Evolutionary conservation across 148 eudicot genomes (phyloP), one percentile per base, ranked within the genome.

Genomic region (Drosera capensis): DNA sequence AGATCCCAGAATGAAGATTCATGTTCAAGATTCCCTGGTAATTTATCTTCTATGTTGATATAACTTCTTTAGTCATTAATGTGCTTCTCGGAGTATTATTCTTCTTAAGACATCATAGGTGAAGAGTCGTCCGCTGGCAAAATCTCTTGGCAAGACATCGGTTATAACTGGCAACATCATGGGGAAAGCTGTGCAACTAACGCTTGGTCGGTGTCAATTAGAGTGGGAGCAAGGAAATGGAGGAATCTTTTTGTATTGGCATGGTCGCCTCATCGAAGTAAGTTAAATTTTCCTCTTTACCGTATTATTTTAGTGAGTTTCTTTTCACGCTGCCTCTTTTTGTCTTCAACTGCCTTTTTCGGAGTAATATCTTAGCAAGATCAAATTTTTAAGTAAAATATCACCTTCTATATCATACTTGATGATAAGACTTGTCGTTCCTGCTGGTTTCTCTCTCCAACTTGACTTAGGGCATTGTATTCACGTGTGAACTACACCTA

Each of bases 241-340:
- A 58, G 94, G 86, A 48, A 63, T 82, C 36, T 82, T 82, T 59
- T 56, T 82, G n/a, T 82, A 75, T 44, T 82, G 94, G 94, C 86
- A 71, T 60, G 86, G 86, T 6, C 86, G 86, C 55, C 51, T 78
- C 28, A 78, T 82, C 56, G 94, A 82, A 82, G 83, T 76, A 23
- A 49, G 54, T 22, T 23, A 6, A 16, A 14, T 15, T 34, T 34
- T n/a, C n/a, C n/a, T n/a, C n/a, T n/a, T n/a, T n/a, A n/a, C n/a
- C n/a, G n/a, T n/a, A n/a, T n/a, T n/a, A n/a, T n/a, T n/a, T n/a
- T n/a, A n/a, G 9, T 34, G 38, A 5, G 3, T 11, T 34, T 34
- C 9, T 34, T 34, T 34, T 34, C 38, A 34, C 14, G n/a, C 11
- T 2, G 14, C 14, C 9, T 9, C 6, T 34, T 34, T 5, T 9